Base-by-base conservation (phyloP, 73 alveolate species). In the Uronychia binucleata region DNA sequence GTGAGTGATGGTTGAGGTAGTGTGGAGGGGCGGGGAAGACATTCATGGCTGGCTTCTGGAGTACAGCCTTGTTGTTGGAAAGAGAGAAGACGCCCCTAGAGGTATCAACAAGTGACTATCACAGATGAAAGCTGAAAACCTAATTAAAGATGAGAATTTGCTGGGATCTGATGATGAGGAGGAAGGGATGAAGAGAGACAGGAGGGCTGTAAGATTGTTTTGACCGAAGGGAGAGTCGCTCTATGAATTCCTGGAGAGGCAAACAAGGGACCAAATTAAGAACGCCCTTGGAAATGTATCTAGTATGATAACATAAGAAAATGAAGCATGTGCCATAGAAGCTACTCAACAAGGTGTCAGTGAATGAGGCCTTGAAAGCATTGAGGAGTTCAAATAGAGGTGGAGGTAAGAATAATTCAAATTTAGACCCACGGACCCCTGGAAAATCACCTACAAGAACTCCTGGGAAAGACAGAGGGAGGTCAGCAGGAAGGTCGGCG, bases 41-140 rank as follows among this genome's bases (percentile, higher is more conserved):
- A 74, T 93, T 89, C 78, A 95, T 19, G 31, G 94, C 60, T n/a
- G 94, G 82, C 77, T 95, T 97, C 75, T 86, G 89, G 11, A 96
- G 85, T 32, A 96, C 93, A 5, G 97, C 93, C 75, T 96, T 96
- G 58, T 87, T 88, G 89, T 96, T 97, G n/a, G 32, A 30, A 32
- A 75, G 32, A 75, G 29, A 26, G n/a, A 75, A 75, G 27, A 75
- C 81, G 27, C 81, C 81, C 58, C 58, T 75, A 28, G 81, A 75
- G 58, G 81, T 75, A 75, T 8, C 59, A 26, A 5, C 58, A 28
- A 28, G 28, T 30, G 28, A 1, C 8, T 75, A 28, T 8, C 81
- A 75, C 27, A 75, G 81, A 75, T 75, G 28, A 26, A 75, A 75
- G 81, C 81, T 5, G 81, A 75, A 30, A 75, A 75, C 58, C 81